Evolutionary conservation across 2,329 filamentous ascomycete genomes (phyloP).

Genomic region (Exophiala sideris): DNA sequence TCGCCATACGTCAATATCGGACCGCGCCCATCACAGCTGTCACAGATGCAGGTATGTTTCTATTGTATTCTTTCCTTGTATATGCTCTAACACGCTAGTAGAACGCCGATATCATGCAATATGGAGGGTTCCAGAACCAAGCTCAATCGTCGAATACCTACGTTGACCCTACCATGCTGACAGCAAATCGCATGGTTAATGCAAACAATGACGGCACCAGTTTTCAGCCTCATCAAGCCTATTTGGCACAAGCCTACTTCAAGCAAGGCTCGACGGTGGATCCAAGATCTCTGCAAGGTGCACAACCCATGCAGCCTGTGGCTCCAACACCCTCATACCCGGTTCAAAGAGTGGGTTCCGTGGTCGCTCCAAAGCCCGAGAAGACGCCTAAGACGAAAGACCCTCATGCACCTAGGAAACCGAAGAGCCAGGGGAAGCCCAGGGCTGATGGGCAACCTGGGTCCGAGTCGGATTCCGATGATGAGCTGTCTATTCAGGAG

Average conservation of each 20-base stretch:
- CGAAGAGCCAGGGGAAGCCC: slow-evolving; percentile 23
- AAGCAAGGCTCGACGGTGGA: slow-evolving; percentile 20
- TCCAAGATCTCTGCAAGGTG: slow-evolving; percentile 23
- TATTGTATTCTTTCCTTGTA: not conserved
- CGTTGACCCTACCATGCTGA: slow-evolving; percentile 25
- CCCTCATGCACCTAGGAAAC: slow-evolving; percentile 21
- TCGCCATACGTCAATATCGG: slow-evolving; percentile 28
- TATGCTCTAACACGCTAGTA: slow-evolving; percentile 6
- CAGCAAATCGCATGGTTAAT: slow-evolving; percentile 15
- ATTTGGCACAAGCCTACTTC: slow-evolving; percentile 10
- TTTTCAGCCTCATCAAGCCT: slow-evolving; percentile 18
- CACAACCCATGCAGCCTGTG: slow-evolving; percentile 16
- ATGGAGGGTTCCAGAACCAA: slow-evolving; percentile 15
- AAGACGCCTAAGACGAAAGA: slow-evolving; percentile 14
- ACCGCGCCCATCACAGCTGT: slow-evolving; percentile 31
- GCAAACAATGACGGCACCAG: slow-evolving; percentile 5
- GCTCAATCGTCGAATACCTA: slow-evolving; percentile 13
- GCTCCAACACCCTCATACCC: not conserved
- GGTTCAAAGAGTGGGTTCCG: not conserved
- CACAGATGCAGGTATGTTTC: slow-evolving; percentile 22
- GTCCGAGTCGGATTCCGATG: slow-evolving; percentile 44
- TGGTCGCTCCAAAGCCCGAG: slow-evolving; percentile 18
- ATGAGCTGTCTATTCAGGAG: slow-evolving; percentile 50
- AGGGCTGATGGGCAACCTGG: slow-evolving; percentile 34
- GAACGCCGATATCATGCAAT: slow-evolving; percentile 20